phyloP scores from a whole-genome alignment of 2,329 filamentous ascomycete genomes.

The Rhytidhysteron rufulum region DNA sequence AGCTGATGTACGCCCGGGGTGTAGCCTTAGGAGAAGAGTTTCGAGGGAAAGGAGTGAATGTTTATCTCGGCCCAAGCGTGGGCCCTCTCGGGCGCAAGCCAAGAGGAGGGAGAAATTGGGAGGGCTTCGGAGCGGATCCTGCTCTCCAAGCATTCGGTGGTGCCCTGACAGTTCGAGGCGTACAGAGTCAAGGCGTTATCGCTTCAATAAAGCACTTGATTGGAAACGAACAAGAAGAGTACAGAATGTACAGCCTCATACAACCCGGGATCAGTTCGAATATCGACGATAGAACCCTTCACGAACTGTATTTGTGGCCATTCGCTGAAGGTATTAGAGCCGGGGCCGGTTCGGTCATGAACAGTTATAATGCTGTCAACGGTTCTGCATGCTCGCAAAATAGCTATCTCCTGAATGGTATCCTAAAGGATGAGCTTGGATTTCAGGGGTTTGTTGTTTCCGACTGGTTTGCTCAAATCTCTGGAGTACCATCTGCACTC shows the following conservation, averaged over 20 bases:
- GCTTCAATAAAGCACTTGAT: slow-evolving; percentile 68
- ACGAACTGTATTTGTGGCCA: slow-evolving; percentile 82
- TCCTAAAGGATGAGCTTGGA: slow-evolving; percentile 82
- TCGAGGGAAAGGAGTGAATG: slow-evolving; percentile 68
- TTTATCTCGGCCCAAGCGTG: slow-evolving; percentile 67
- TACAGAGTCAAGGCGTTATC: slow-evolving; percentile 70
- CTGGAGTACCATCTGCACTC: slow-evolving; percentile 72
- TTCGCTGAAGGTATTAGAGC: slow-evolving; percentile 75
- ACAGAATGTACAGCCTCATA: slow-evolving; percentile 42
- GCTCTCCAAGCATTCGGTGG: slow-evolving; percentile 70
- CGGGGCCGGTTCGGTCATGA: slow-evolving; percentile 80
- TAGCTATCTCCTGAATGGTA: slow-evolving; percentile 73
- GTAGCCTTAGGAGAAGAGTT: slow-evolving; percentile 68
- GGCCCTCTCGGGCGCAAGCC: slow-evolving; percentile 64
- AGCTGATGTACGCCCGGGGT: slow-evolving; percentile 64
- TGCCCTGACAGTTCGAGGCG: slow-evolving; percentile 71
- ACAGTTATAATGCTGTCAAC: slow-evolving; percentile 61
- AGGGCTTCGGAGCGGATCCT: slow-evolving; percentile 68
- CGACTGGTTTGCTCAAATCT: slow-evolving; percentile 83
- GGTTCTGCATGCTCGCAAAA: slow-evolving; percentile 63
- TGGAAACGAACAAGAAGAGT: slow-evolving; percentile 66
- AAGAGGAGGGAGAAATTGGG: slow-evolving; percentile 68
- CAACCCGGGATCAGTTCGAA: slow-evolving; percentile 49
- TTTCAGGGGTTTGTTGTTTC: slow-evolving; percentile 88
- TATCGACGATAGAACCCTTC: slow-evolving; percentile 70